Evolutionary conservation across 192 early-diverging fungal genomes (phyloP).

Genomic region (Umbelopsis sp.): DNA sequence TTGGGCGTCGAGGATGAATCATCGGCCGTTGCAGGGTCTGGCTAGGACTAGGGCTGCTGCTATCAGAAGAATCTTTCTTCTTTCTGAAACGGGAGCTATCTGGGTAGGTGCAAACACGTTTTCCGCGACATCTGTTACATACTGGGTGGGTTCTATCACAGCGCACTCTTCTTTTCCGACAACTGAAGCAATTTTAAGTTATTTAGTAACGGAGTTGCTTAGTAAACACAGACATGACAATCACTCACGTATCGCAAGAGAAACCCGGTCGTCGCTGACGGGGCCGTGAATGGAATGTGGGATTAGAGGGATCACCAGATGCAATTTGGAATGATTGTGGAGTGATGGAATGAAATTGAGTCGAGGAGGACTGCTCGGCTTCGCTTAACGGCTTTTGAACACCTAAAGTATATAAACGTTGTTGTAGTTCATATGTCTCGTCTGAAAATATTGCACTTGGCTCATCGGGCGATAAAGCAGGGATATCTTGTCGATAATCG

Average conservation of each 20-base stretch:
- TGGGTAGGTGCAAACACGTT: slow-evolving; percentile 3
- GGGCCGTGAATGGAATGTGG: slow-evolving; percentile 1
- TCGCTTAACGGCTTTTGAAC: not conserved
- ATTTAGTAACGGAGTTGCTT: too few relatives aligned
- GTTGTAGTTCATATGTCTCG: not conserved
- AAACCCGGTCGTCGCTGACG: slow-evolving; percentile 6
- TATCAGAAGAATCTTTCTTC: not conserved
- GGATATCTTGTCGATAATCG: not conserved
- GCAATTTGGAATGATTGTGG: slow-evolving; percentile 13
- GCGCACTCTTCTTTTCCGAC: slow-evolving; percentile 11
- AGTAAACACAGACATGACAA: too few relatives aligned
- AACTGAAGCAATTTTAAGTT: not conserved
- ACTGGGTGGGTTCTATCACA: slow-evolving; percentile 3
- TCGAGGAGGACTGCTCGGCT: not conserved
- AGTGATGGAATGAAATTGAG: slow-evolving; percentile 12
- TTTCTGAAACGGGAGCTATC: not conserved
- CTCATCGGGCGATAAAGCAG: not conserved
- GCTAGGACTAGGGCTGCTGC: not conserved
- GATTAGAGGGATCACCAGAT: slow-evolving; percentile 12
- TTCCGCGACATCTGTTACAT: slow-evolving; percentile 1
- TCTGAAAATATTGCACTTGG: not conserved
- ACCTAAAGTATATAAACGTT: not conserved
- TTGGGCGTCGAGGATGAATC: not conserved
- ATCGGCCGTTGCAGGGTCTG: not conserved
- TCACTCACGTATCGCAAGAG: slow-evolving; percentile 7